phyloP scores from a whole-genome alignment of 2,329 filamentous ascomycete genomes.

The Calycina herbarum region DNA sequence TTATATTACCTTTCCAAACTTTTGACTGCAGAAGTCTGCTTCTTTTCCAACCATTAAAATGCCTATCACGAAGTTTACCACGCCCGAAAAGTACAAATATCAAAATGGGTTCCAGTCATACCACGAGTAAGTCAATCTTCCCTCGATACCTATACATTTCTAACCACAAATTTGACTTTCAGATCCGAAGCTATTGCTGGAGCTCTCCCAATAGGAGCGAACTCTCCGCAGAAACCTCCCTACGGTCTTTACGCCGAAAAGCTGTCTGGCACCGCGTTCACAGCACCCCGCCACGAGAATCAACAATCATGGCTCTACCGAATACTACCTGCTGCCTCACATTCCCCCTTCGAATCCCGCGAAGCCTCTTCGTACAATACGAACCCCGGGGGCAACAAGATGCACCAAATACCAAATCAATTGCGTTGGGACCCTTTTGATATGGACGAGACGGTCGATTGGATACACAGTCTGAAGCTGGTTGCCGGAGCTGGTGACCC shows the following conservation, averaged over 20 bases:
- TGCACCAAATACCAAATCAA: constrained; percentile 78
- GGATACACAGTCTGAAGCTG: constrained; percentile 63
- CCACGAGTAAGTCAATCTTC: constrained; percentile 54
- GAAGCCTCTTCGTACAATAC: constrained; percentile 47
- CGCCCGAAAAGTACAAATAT: constrained; percentile 66
- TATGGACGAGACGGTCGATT: constrained; percentile 66
- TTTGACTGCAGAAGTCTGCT: not conserved
- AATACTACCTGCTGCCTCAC: constrained; percentile 54
- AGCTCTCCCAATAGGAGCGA: constrained; percentile 63
- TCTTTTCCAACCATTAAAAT: constrained; percentile 41
- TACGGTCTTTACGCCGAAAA: constrained; percentile 70
- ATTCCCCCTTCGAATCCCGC: constrained; percentile 48
- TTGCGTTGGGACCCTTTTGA: constrained; percentile 75
- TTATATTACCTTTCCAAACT: not conserved
- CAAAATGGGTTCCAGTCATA: constrained; percentile 68
- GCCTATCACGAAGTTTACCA: constrained; percentile 63
- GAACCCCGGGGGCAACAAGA: constrained; percentile 36
- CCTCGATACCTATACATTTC: not conserved
- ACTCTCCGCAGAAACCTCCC: constrained; percentile 68
- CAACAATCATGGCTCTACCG: constrained; percentile 60
- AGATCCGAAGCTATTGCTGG: constrained; percentile 66
- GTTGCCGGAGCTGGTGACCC: constrained; percentile 80
- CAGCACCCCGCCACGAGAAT: constrained; percentile 56
- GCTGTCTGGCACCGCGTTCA: constrained; percentile 58
- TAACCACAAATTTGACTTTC: constrained; percentile 3